Evolutionary conservation across 164 flowering plant species (phyloP).

Genomic region (Hamamelis virginiana): DNA sequence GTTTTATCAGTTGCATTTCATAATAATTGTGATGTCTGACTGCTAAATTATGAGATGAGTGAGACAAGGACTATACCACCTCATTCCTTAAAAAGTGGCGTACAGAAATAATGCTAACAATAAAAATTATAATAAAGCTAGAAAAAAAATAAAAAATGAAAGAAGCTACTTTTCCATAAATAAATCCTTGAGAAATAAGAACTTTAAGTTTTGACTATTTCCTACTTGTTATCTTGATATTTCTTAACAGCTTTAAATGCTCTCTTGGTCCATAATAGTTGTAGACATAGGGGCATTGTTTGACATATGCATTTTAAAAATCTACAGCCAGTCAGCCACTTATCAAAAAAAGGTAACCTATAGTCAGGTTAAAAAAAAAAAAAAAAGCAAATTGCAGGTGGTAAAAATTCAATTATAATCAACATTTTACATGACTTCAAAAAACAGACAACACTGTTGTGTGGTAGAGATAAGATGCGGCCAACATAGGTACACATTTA

Average conservation of each 20-base stretch:
- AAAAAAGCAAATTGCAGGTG: neutral
- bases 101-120: too few species aligned
- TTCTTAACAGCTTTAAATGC: neutral
- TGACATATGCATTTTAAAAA: neutral
- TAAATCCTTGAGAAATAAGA: neutral
- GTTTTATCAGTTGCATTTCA: too few species aligned
- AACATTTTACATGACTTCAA: too few species aligned
- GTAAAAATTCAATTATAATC: neutral
- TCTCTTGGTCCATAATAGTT: neutral
- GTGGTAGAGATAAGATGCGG: neutral
- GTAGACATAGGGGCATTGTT: neutral
- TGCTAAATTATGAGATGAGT: too few species aligned
- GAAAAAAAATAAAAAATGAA: too few species aligned
- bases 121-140: too few species aligned
- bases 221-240: neutral
- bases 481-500: slow-evolving; percentile 11
- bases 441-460: neutral
- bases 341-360: neutral
- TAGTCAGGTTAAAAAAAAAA: neutral
- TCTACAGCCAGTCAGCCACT: too few species aligned
- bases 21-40: too few species aligned
- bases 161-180: too few species aligned
- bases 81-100: too few species aligned
- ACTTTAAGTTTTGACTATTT: neutral
- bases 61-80: too few species aligned